Evolutionary conservation across 169 alveolate genomes (phyloP).

Genomic region (Cryptosporidium andersoni): DNA sequence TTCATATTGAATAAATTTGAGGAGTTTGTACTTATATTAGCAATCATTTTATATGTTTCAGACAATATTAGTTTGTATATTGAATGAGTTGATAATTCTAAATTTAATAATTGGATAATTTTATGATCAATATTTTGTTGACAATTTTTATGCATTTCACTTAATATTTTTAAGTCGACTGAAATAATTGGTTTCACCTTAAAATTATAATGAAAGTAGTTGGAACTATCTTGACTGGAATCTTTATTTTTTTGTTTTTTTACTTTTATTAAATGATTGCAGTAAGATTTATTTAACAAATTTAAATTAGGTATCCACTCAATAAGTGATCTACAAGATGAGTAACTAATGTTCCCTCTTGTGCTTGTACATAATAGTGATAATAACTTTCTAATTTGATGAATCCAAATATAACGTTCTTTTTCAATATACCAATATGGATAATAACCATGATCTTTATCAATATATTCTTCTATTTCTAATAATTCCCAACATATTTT

Average conservation of each 20-base stretch:
- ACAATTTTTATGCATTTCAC: conserved; percentile 49
- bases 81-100: conserved; percentile 20
- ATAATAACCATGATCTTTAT: conserved; percentile 39
- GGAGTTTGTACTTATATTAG: conserved; percentile 9
- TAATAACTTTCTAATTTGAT: conserved; percentile 45
- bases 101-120: conserved; percentile 25
- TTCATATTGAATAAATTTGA: conserved; percentile 1
- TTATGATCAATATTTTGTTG: conserved; percentile 30
- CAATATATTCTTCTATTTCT: conserved; percentile 59
- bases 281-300: conserved; percentile 38
- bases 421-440: conserved; percentile 55
- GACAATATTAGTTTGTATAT: conserved; percentile 16
- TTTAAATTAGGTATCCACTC: conserved; percentile 68
- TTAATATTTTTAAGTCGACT: conserved; percentile 31
- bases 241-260: conserved; percentile 8
- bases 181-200: conserved; percentile 36
- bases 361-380: conserved; percentile 19
- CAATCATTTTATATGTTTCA: conserved; percentile 5
- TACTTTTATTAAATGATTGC: not conserved
- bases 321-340: conserved; percentile 59
- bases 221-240: not conserved
- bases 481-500: conserved; percentile 45
- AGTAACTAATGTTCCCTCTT: conserved; percentile 24
- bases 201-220: not conserved
- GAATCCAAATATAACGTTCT: conserved; percentile 66